These are phyloP conservation scores for Rhodotorula sphaerocarpa DNA, from an alignment of 768 basidiomycete species.

Conservation along the genomic window DNA sequence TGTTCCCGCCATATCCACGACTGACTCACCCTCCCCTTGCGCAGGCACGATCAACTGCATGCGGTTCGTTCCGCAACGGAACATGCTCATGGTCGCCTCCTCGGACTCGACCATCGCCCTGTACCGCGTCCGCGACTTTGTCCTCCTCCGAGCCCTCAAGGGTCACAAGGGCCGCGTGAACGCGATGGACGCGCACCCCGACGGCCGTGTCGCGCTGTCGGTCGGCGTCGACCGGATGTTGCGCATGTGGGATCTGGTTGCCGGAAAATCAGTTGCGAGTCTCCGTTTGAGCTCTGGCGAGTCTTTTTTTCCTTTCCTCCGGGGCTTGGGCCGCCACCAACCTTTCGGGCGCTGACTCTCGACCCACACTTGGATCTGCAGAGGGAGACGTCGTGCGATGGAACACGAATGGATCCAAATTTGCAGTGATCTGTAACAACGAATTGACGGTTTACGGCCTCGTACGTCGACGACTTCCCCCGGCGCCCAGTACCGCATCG, in stretches of 20 bases:
- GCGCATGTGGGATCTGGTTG: slow-evolving; percentile 87
- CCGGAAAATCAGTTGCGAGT: slow-evolving; percentile 66
- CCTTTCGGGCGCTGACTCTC: too few species aligned
- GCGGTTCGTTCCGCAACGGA: slow-evolving; percentile 56
- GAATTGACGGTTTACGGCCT: slow-evolving; percentile 76
- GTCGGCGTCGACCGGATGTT: slow-evolving; percentile 83
- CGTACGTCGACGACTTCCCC: slow-evolving; percentile 46
- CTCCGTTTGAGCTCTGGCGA: slow-evolving; percentile 82
- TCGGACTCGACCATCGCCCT: slow-evolving; percentile 85
- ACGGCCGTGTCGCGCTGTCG: slow-evolving; percentile 79
- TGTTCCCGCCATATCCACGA: not conserved
- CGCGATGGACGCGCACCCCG: slow-evolving; percentile 80
- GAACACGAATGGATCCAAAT: slow-evolving; percentile 66
- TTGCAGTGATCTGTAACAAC: slow-evolving; percentile 68
- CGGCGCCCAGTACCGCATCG: too few species aligned
- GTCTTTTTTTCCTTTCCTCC: slow-evolving; percentile 27
- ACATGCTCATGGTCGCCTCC: slow-evolving; percentile 81
- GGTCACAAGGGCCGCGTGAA: slow-evolving; percentile 94
- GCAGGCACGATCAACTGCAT: slow-evolving; percentile 32
- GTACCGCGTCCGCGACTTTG: slow-evolving; percentile 91
- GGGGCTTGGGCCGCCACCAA: too few species aligned
- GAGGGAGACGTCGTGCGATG: slow-evolving; percentile 91
- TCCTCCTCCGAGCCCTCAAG: slow-evolving; percentile 71
- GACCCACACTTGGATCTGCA: slow-evolving; percentile 39
- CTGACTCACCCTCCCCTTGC: not conserved